Percentiles rank a stretch among this genome's conserved stretches.
These are phyloP conservation scores for Rhizophora apiculata DNA, from an alignment of 345 rosid genomes.

Conservation along the genomic window DNA sequence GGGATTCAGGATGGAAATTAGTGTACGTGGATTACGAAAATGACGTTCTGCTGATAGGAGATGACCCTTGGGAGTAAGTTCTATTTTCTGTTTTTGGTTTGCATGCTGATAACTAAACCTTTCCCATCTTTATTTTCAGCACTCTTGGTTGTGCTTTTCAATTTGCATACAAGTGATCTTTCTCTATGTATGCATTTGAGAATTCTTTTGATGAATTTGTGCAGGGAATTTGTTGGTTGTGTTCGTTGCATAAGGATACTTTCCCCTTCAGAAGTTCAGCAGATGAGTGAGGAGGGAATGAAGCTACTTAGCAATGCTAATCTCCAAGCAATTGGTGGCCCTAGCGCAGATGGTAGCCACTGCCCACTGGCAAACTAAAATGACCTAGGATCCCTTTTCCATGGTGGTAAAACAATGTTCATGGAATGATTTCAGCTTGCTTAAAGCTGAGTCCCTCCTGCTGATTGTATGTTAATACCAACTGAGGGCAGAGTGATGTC, in stretches of 20 bases:
- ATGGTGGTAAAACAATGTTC: too few relatives aligned
- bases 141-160: not conserved
- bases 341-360: slow-evolving; percentile 27
- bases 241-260: slow-evolving; percentile 97
- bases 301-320: slow-evolving; percentile 78
- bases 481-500: too few relatives aligned
- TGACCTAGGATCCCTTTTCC: too few relatives aligned
- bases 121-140: not conserved
- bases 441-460: too few relatives aligned
- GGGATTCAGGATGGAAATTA: slow-evolving; percentile 87
- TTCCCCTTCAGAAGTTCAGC: slow-evolving; percentile 92
- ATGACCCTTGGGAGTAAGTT: slow-evolving; percentile 99
- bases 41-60: slow-evolving; percentile 94
- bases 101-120: not conserved
- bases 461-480: too few relatives aligned
- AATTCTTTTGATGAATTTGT: not conserved
- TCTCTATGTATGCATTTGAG: too few relatives aligned
- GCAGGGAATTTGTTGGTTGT: slow-evolving; percentile 91
- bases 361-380: too few relatives aligned
- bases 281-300: slow-evolving; percentile 99
- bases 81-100: not conserved
- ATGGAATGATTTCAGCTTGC: too few relatives aligned
- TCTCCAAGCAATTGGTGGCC: slow-evolving; percentile 40
- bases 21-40: slow-evolving; percentile 96
- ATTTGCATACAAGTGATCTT: not conserved